Base-by-base conservation (phyloP, 1,139 yeast genomes). In the Trichomonascaceae sp. region DNA sequence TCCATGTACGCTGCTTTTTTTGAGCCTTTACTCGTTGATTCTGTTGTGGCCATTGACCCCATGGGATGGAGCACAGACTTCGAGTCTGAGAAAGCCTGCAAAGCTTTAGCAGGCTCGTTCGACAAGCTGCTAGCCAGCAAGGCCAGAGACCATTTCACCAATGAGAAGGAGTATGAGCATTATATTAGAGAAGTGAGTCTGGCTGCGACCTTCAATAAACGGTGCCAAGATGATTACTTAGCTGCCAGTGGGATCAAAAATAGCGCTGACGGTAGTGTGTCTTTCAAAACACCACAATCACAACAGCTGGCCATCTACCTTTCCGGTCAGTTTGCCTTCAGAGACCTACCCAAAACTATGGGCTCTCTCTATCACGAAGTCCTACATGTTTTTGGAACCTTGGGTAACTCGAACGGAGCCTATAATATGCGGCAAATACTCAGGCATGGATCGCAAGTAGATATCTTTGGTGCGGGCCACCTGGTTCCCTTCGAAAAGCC, bases 41-140 rank as follows among this genome's bases (percentile, higher is more conserved):
- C 73, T 5, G 61, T 70, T 4, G 54, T 78, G 2, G 59, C 71
- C 0, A 58, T 77, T 27, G 92, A 79, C 46, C 77, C 87, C 0
- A 84, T 78, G 4, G 56, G 69, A 4, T 64, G 56, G 13, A 32
- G 13, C 4, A 27, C 16, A 9, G 35, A 32, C 14, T 14, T 32
- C 8, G 32, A 29, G 9, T 16, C 32, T 4, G 17, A 13, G 9
- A 14, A 35, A 14, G 11, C 31, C 15, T 5, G 27, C 6, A 35
- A 35, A 14, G 23, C 17, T 2, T 30, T 31, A 11, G 35, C 30
- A 6, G 13, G 23, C 13, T 29, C 16, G 16, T 32, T 26, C 22
- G 25, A 15, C 8, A 32, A 22, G 18, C 31, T 35, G 5, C 17
- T 22, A 13, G 13, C 17, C 20, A 25, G n/a, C 8, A 15, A 15